Conservation (phyloP, 2,329 filamentous ascomycete genomes). For the Alternaria arbusti region DNA sequence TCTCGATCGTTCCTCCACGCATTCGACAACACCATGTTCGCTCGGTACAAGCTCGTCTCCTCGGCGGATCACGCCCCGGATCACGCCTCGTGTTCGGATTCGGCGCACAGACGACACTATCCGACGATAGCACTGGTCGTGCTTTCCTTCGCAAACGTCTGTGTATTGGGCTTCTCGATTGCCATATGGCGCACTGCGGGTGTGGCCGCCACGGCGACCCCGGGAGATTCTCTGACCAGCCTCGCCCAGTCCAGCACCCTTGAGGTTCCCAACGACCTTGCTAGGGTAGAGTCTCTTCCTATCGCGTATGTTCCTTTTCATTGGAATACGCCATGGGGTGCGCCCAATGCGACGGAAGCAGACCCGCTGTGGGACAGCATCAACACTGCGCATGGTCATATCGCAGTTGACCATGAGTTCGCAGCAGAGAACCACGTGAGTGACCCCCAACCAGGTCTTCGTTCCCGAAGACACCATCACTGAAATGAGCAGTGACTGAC, state of each 20-base stretch:
- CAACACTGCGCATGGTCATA: constrained; percentile 33
- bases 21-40: constrained; percentile 1
- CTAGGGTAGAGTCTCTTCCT: constrained; percentile 4
- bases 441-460: not conserved
- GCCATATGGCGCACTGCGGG: constrained; percentile 1
- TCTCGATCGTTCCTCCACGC: not conserved
- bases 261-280: not conserved
- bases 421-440: constrained; percentile 21
- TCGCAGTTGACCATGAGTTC: constrained; percentile 33
- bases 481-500: not conserved
- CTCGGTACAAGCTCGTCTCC: constrained; percentile 3
- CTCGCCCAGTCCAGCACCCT: not conserved
- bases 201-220: not conserved
- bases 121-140: not conserved
- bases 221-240: not conserved
- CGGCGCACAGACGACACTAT: not conserved
- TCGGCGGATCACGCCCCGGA: not conserved
- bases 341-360: constrained; percentile 16
- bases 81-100: not conserved
- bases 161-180: not conserved
- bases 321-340: constrained; percentile 11
- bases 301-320: constrained; percentile 1
- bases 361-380: constrained; percentile 33
- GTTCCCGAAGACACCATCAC: not conserved
- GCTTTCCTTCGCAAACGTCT: constrained; percentile 1